A percentile compares a stretch with the other conserved stretches of the same genome.
phyloP scores from a whole-genome alignment of 768 basidiomycete species.

The Epithele typhae region DNA sequence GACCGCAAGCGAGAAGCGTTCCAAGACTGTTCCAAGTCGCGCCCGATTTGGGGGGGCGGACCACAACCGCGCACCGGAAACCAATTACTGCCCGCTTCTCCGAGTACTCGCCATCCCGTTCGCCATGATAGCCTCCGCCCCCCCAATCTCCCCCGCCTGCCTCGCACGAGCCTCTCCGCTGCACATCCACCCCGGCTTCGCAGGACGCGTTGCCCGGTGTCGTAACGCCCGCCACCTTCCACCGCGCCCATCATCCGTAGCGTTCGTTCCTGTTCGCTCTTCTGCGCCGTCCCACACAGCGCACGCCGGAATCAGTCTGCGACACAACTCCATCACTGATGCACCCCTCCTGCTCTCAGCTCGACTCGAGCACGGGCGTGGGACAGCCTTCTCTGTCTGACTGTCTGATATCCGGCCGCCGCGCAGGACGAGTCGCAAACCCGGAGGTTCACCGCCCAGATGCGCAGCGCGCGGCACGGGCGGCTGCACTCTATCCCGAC shows the following conservation, averaged over 20 bases:
- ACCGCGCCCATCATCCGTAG: too few relatives aligned
- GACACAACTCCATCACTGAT: slow-evolving; percentile 1
- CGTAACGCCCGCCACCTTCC: too few relatives aligned
- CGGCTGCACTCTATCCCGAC: too few relatives aligned
- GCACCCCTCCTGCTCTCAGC: not conserved
- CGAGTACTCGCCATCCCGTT: slow-evolving; percentile 2
- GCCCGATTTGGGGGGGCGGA: slow-evolving; percentile 1
- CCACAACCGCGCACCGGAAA: slow-evolving; percentile 8
- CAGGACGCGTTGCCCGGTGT: too few relatives aligned
- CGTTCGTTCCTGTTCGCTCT: not conserved
- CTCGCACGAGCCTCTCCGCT: too few relatives aligned
- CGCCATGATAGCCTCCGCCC: not conserved
- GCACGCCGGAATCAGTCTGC: not conserved
- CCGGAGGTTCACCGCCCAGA: too few relatives aligned
- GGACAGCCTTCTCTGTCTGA: not conserved
- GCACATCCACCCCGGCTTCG: too few relatives aligned
- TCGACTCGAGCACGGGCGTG: too few relatives aligned
- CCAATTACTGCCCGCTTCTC: slow-evolving; percentile 12
- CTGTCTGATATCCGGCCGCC: not conserved
- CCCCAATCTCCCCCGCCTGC: too few relatives aligned
- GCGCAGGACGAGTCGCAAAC: too few relatives aligned
- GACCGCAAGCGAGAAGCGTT: slow-evolving; percentile 14
- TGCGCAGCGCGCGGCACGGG: too few relatives aligned
- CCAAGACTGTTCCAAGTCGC: slow-evolving; percentile 14
- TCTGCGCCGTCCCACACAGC: not conserved